phyloP scores from a whole-genome alignment of 164 flowering plant species.

The Echeveria elegans region DNA sequence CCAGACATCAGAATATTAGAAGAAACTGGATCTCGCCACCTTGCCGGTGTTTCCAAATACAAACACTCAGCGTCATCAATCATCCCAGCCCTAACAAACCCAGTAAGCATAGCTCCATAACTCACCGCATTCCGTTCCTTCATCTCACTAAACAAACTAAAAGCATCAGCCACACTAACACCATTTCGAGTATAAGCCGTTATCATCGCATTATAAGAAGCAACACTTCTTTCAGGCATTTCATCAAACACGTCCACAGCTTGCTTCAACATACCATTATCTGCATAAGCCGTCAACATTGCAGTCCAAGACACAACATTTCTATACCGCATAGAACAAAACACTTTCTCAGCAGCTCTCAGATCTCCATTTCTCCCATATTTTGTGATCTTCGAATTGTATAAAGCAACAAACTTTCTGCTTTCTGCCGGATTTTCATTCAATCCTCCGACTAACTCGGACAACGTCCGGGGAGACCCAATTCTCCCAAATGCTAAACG shows the following conservation, averaged over 20 bases:
- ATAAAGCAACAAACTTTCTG: constrained; percentile 18
- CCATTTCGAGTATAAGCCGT: constrained; percentile 26
- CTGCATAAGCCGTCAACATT: constrained; percentile 34
- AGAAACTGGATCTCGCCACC: no score
- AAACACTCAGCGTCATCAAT: constrained; percentile 14
- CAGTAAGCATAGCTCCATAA: constrained; percentile 17
- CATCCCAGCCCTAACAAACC: constrained; percentile 14
- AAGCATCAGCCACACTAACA: neutral
- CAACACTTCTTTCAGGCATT: constrained; percentile 33
- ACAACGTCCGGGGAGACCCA: no score
- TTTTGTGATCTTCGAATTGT: constrained; percentile 36
- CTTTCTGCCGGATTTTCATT: neutral
- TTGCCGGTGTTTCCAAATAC: constrained; percentile 10
- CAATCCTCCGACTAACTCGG: neutral
- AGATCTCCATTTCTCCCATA: constrained; percentile 35
- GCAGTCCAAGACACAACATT: constrained; percentile 38
- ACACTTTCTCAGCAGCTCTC: constrained; percentile 31
- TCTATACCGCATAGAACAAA: constrained; percentile 32
- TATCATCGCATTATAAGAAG: constrained; percentile 48
- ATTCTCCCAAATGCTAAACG: neutral
- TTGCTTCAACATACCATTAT: constrained; percentile 22
- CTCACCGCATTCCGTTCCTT: constrained; percentile 11
- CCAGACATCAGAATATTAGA: constrained; percentile 20
- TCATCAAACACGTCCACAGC: constrained; percentile 39
- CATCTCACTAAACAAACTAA: constrained; percentile 12